Base-by-base conservation (phyloP, 1,139 yeast species). In the Yamadazyma diospyri region DNA sequence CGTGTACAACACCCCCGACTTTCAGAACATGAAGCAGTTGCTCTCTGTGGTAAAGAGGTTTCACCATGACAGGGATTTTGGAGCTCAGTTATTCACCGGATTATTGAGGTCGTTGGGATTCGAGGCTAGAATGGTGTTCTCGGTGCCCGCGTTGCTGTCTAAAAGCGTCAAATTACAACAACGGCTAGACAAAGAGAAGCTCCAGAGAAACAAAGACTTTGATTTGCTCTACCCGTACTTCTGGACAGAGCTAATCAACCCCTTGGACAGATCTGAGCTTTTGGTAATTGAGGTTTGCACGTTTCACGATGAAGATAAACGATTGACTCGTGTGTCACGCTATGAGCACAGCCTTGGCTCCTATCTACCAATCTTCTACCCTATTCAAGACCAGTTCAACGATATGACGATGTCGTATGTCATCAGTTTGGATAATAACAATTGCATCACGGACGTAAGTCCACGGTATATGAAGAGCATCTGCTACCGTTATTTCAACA, bases 201-300 rank as follows among this genome's bases (percentile, higher is more conserved):
- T 61, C 1, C 36, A 38, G 6, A 35, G 48, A 5, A 64, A 59
- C 29, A 55, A 53, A 26, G 71, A 64, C 33, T 51, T 55, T 36
- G 71, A 64, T 39, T 40, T 64, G 10, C 40, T 64, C 5, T 63
- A 57, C 35, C 71, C 71, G 0, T 63, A 63, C 38, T 63, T 50
- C 38, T 64, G 71, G 71, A 61, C 68, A 7, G 71, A 64, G 40
- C 33, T 64, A 3, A 43, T 64, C 2, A 62, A 63, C 35, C 70
- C 71, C 0, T 20, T 58, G 4, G 42, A 63, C 32, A 39, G 39
- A 1, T 34, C 43, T 2, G 64, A 64, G 36, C 20, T 64, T 0
- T 39, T 60, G 10, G 42, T 61, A 0, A 23, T 64, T 3, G 71
- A 64, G 36, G 45, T 60, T 3, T 50, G 55, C 25, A 50, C 62